Conservation (phyloP, 495 filamentous ascomycete genomes). For the Tuber umbilicatum region DNA sequence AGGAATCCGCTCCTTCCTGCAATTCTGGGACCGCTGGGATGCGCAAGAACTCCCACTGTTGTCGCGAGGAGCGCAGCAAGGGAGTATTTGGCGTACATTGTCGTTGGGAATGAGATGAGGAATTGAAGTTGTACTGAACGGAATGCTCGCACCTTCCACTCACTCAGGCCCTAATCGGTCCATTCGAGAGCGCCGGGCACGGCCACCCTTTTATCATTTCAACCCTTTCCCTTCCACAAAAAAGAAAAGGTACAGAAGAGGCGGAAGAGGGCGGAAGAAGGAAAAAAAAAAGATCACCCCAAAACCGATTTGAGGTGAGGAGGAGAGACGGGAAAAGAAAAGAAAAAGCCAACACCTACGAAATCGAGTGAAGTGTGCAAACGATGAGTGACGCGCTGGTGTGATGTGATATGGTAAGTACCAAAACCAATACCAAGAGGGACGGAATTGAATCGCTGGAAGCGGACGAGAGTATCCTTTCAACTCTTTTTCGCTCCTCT, state of each 20-base stretch:
- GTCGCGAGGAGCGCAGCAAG: not conserved
- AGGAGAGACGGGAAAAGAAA: not conserved
- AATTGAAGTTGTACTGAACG: not conserved
- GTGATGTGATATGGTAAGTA: not conserved
- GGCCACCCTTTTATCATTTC: not conserved
- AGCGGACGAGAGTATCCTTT: not conserved
- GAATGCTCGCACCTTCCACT: not conserved
- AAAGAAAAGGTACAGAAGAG: constrained; percentile 4
- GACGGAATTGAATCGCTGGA: not conserved
- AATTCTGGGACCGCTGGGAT: not conserved
- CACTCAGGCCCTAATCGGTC: not conserved
- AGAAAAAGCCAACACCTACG: constrained; percentile 2
- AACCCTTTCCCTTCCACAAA: not conserved
- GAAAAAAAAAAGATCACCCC: constrained; percentile 7
- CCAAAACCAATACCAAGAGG: not conserved
- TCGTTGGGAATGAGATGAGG: not conserved
- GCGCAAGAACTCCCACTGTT: not conserved
- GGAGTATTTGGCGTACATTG: constrained; percentile 1
- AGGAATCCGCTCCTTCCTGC: constrained; percentile 17
- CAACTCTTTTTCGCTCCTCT: not conserved
- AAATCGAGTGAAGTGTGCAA: not conserved
- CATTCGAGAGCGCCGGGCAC: not conserved
- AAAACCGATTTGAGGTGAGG: not conserved
- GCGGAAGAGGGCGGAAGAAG: not conserved
- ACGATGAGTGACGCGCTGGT: not conserved